Base-by-base conservation (phyloP, 495 filamentous ascomycete species). In the Peziza echinospora region DNA sequence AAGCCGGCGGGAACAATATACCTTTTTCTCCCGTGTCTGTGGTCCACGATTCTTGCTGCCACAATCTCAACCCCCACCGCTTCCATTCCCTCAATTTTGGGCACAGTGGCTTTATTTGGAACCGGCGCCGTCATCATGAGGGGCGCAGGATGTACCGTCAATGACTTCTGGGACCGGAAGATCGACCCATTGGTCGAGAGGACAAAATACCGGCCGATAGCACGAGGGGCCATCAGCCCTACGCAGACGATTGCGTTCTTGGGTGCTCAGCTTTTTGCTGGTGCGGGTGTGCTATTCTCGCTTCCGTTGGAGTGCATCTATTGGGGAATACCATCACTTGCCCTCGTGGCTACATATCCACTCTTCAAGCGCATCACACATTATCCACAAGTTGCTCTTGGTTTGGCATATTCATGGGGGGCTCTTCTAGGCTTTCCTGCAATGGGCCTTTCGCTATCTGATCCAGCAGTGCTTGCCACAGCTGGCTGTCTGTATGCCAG, bases 381-480 rank as follows among this genome's bases (percentile, higher is more conserved):
- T 61, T 97, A 96, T 56, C 89, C 89, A 6, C 89, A 97, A 60
- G 75, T 80, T 52, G 82, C 96, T 9, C 68, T 97, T 10, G 89
- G 89, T 0, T 63, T 94, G 52, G 85, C 89, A 7, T 97, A 94
- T 61, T 91, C 83, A 5, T 97, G 89, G 89, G 89, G 89, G 16
- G 87, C 91, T 3, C 76, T 93, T 11, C 84, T 97, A 80, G 89
- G 89, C 0, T 97, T 93, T 51, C 91, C 89, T 0, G 87, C 89
- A 16, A 64, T 97, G 28, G 87, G 84, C 0, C 60, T 94, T 28
- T 84, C 92, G 58, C 61, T 89, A 11, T 54, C 65, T 21, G 77
- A 92, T 50, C 61, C 60, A 19, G 60, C 72, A 22, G 76, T 83
- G 13, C 60, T 82, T 50, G 64, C 70, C 34, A 73, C 80, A 0